These are phyloP conservation scores for Solidago caesia DNA, from an alignment of 129 eudicot species.

Conservation along the genomic window DNA sequence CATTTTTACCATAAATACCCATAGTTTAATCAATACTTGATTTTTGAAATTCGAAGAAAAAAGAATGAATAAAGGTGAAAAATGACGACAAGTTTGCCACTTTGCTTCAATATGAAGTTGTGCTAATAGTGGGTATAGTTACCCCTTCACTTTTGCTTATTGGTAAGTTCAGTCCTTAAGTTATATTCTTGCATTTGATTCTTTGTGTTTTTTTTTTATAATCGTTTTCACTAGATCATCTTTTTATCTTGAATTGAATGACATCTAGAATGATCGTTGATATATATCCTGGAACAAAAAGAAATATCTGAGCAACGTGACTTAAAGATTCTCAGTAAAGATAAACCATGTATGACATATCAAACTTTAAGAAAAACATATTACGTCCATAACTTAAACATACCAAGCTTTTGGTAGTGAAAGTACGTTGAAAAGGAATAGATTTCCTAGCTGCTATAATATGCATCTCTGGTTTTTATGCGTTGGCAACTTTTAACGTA, in stretches of 20 bases:
- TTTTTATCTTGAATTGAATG: conserved; percentile 4
- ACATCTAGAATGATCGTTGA: conserved; percentile 13
- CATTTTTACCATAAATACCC: too few relatives aligned
- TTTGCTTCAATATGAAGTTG: conserved; percentile 72
- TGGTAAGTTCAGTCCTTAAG: conserved; percentile 9
- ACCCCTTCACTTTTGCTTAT: conserved; percentile 11
- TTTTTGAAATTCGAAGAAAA: conserved; percentile 1
- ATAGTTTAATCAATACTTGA: not conserved
- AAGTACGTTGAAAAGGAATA: not conserved
- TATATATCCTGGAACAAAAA: not conserved
- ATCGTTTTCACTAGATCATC: conserved; percentile 11
- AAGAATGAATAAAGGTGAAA: conserved; percentile 25
- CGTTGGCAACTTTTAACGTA: not conserved
- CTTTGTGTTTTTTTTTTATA: not conserved
- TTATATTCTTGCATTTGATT: conserved; percentile 19
- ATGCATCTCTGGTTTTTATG: not conserved
- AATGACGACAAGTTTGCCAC: conserved; percentile 47
- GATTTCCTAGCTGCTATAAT: not conserved
- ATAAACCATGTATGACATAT: not conserved
- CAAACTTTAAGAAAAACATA: too few relatives aligned
- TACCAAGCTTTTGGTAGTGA: not conserved
- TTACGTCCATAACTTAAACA: not conserved
- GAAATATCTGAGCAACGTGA: conserved; percentile 10
- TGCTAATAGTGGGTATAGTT: conserved; percentile 26
- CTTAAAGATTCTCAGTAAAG: not conserved